Percentiles rank a stretch among this genome's conserved stretches.
phyloP scores from a whole-genome alignment of 1,284 basidiomycete genomes.

The Mycosarcoma maydis region DNA sequence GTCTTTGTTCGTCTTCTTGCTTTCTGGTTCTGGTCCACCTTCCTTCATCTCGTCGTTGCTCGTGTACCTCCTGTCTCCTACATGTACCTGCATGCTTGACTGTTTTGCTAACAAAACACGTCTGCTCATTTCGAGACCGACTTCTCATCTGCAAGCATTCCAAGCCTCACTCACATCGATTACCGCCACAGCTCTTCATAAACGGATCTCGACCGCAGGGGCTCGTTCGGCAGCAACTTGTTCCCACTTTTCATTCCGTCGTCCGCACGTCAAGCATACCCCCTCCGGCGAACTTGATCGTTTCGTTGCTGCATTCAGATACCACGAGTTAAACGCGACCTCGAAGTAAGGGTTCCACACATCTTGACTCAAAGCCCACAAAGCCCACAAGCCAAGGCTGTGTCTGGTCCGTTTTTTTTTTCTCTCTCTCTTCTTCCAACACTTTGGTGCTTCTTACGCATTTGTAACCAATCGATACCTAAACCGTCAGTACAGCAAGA shows the following conservation, averaged over 20 bases:
- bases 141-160: conserved; percentile 16
- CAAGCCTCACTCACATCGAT: conserved; percentile 1
- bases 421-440: neutral
- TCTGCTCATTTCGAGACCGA: no score
- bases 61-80: conserved; percentile 15
- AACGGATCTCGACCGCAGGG: neutral
- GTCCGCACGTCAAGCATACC: conserved; percentile 10
- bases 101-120: neutral
- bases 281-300: conserved; percentile 1
- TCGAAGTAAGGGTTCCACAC: no score
- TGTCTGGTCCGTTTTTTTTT: no score
- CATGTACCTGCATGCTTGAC: conserved; percentile 21
- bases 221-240: neutral
- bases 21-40: neutral
- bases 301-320: conserved; percentile 6
- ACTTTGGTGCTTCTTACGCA: neutral
- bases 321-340: no score
- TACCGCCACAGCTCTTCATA: conserved; percentile 8
- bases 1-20: neutral
- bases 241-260: conserved; percentile 4
- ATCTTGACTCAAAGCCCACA: neutral
- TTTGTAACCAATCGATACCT: no score
- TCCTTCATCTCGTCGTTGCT: conserved; percentile 13
- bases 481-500: conserved; percentile 3
- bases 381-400: neutral